Base-by-base conservation (phyloP, 2,329 filamentous ascomycete genomes). In the Fusarium tupiense region DNA sequence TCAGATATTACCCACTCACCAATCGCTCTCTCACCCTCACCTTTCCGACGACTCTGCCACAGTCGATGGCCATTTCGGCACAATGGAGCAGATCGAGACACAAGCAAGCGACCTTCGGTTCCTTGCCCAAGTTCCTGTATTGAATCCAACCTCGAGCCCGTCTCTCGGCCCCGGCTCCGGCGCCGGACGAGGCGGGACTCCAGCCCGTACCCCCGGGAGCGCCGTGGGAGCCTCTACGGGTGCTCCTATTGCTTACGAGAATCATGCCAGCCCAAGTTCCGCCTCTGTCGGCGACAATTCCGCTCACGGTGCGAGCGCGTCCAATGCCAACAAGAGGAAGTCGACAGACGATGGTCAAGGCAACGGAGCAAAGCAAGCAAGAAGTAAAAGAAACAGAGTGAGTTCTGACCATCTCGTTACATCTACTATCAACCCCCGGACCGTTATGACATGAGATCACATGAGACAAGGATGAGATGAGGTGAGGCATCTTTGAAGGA, bases 371-470 rank as follows among this genome's bases (percentile, higher is more conserved):
- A 88, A 87, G 80, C 87, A 88, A 82, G 88, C 89, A 80, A 83
- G 89, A 75, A 90, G 88, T 80, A 91, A 91, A 79, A 86, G 89
- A 67, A 91, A 91, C 73, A 82, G 89, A 79, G 87, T 89, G 75
- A 82, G 86, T 86, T 52, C 54, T 61, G 54, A 41, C 44, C 43
- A 49, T 69, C 64, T 53, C 49, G 59, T 58, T 62, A 44, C 24
- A 37, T 64, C 62, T 46, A 40, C 44, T n/a, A 41, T 41, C 61
- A 57, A 31, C 31, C 24, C 35, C 43, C 22, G n/a, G 38, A 19
- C 61, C 60, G 35, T 40, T 33, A 43, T 60, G 43, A 43, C 38
- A 52, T 65, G 56, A 67, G 67, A 71, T 67, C 60, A 35, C 61
- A 54, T 61, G 59, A 64, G 61, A 52, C 64, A 47, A 53, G 44